These are phyloP conservation scores for Paramecium bursaria DNA, from an alignment of 73 alveolate species.

Conservation along the genomic window DNA sequence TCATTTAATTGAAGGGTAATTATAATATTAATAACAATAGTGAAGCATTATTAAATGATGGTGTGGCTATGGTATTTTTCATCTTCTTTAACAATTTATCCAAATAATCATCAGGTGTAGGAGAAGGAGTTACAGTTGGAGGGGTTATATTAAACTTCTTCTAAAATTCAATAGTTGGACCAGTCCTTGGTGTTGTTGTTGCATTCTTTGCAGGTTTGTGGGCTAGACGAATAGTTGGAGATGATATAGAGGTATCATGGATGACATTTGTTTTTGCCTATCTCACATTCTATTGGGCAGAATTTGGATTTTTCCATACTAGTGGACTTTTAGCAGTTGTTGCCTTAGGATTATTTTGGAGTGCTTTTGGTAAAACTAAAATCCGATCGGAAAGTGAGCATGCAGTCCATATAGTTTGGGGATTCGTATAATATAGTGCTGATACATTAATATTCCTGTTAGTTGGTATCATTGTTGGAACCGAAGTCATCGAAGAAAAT, in stretches of 20 bases:
- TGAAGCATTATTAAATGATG: conserved; percentile 76
- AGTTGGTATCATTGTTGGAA: conserved; percentile 75
- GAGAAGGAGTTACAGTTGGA: conserved; percentile 74
- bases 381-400: conserved; percentile 72
- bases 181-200: conserved; percentile 68
- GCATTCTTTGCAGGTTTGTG: conserved; percentile 72
- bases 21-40: background rate
- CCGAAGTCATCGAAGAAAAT: conserved; percentile 66
- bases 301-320: conserved; percentile 51
- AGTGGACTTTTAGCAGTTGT: conserved; percentile 75
- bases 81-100: conserved; percentile 62
- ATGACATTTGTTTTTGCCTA: conserved; percentile 71
- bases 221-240: conserved; percentile 75
- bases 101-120: conserved; percentile 62
- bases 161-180: conserved; percentile 77
- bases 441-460: conserved; percentile 73
- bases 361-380: conserved; percentile 71
- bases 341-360: conserved; percentile 76
- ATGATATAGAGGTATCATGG: conserved; percentile 72
- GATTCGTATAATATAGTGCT: conserved; percentile 65
- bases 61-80: conserved; percentile 79
- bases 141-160: conserved; percentile 65
- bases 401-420: conserved; percentile 74
- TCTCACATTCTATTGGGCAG: conserved; percentile 76
- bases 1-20: conserved; percentile 74